Evolutionary conservation across 176 grass and related monocot genomes (phyloP).

Genomic region (Chrysopogon serrulatus): DNA sequence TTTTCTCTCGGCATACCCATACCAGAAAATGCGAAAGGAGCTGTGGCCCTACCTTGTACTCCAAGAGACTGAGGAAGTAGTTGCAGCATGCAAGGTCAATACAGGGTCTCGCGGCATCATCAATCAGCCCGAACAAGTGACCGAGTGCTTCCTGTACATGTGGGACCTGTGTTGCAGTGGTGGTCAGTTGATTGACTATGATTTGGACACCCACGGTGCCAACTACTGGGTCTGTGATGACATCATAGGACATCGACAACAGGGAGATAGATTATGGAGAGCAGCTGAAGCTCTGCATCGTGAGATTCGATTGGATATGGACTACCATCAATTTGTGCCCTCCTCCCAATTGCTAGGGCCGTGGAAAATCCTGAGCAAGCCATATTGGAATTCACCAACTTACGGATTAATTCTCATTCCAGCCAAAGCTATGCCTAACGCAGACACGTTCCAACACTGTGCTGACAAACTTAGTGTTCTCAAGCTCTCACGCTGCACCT

Average conservation of each 20-base stretch:
- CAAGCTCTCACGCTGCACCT: not conserved
- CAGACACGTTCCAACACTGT: not conserved
- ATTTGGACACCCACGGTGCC: not conserved
- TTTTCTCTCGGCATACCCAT: too few species aligned
- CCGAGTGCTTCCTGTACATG: not conserved
- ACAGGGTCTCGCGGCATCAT: not conserved
- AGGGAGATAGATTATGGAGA: not conserved
- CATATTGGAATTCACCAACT: not conserved
- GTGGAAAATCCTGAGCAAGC: too few species aligned
- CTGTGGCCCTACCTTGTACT: not conserved
- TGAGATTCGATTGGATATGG: not conserved
- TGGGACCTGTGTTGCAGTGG: not conserved
- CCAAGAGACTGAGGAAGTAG: not conserved
- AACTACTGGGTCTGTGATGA: conserved; percentile 10
- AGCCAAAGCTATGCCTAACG: accelerated
- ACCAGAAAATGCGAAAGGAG: too few species aligned
- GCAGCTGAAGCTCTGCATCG: not conserved
- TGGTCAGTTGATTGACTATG: accelerated
- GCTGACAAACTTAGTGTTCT: not conserved
- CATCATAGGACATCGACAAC: not conserved
- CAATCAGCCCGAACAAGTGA: not conserved
- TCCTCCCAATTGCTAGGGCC: too few species aligned
- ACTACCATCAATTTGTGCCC: not conserved
- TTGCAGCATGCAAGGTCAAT: not conserved
- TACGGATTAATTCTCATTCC: not conserved